Conservation (phyloP, 179 eudicot species). For the Heliamphora pulchella region DNA sequence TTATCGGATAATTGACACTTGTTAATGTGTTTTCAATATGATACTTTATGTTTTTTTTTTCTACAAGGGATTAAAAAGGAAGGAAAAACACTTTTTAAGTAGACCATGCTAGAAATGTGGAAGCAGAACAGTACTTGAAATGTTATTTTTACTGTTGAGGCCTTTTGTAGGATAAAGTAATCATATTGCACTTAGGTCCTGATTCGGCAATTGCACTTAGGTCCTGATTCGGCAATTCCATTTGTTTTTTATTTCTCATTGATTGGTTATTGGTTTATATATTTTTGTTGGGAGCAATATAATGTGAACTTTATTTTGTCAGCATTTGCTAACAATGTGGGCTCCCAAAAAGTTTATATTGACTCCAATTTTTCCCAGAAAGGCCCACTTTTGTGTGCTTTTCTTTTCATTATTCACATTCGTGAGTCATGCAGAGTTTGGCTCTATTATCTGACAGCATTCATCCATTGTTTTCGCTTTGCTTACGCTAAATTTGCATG, state of each 20-base stretch:
- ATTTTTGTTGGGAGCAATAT: background rate
- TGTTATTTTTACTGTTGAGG: background rate
- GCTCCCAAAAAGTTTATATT: slow-evolving; percentile 6
- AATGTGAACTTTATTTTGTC: slow-evolving; percentile 4
- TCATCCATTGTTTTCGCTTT: background rate
- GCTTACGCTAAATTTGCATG: background rate
- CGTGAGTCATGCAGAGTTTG: background rate
- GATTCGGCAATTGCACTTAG: background rate
- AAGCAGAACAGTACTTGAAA: background rate
- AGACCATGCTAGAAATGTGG: background rate
- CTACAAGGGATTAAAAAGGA: too few relatives aligned
- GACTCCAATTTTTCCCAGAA: slow-evolving; percentile 8
- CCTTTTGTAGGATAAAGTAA: background rate
- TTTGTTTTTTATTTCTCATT: background rate
- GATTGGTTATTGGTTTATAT: background rate
- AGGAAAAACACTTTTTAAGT: background rate
- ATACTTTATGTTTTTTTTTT: too few relatives aligned
- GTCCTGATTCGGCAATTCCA: background rate
- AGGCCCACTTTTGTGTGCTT: background rate
- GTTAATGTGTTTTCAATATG: too few relatives aligned
- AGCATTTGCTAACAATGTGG: background rate
- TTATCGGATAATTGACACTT: too few relatives aligned
- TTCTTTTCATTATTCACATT: background rate
- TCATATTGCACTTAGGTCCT: background rate
- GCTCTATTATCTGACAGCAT: background rate